Percentiles rank a stretch among this genome's conserved stretches.
These are phyloP conservation scores for bread wheat (Triticum aestivum) DNA, from an alignment of 176 grass and related monocot genomes.

Conservation along the genomic window IWGSC_CS_RefSeq_v2.1 NC_057799.1:333676580-333677079, in stretches of 20 bases:
- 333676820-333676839: slow-evolving; percentile 78
- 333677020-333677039: slow-evolving; percentile 13
- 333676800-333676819: slow-evolving; percentile 55
- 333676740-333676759: slow-evolving; percentile 23
- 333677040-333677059: slow-evolving; percentile 81
- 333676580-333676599: slow-evolving; percentile 66
- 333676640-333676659: slow-evolving; percentile 82
- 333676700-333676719: slow-evolving; percentile 11
- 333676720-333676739: background rate
- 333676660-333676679: slow-evolving; percentile 85
- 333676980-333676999: slow-evolving; percentile 67
- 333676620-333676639: slow-evolving; percentile 89
- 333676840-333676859: slow-evolving; percentile 76
- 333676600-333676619: slow-evolving; percentile 76
- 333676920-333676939: slow-evolving; percentile 44
- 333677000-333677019: slow-evolving; percentile 73
- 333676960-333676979: slow-evolving; percentile 32
- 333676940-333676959: background rate
- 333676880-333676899: slow-evolving; percentile 17
- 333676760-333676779: slow-evolving; percentile 44
- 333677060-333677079: slow-evolving; percentile 60
- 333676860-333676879: slow-evolving; percentile 67
- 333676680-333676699: slow-evolving; percentile 36
- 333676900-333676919: slow-evolving; percentile 23
- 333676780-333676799: slow-evolving; percentile 6